These are phyloP conservation scores for Diddensiella caesifluorescens DNA, from an alignment of 805 yeast genomes.

Conservation along the genomic window DNA sequence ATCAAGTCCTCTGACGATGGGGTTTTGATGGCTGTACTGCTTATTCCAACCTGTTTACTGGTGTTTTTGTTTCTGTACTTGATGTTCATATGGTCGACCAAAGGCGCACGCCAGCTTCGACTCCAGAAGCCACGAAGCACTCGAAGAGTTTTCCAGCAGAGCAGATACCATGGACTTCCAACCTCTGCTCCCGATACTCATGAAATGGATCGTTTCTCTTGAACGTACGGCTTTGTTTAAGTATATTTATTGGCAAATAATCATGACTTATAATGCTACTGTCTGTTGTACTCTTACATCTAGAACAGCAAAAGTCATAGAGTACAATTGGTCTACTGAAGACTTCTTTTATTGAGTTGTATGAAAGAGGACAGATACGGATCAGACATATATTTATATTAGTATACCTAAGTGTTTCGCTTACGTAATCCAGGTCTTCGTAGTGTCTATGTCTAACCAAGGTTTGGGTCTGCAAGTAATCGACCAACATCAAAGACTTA, in stretches of 20 bases:
- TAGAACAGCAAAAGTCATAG: conserved; percentile 6
- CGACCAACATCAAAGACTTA: too few relatives aligned
- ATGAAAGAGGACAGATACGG: conserved; percentile 26
- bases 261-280: neutral
- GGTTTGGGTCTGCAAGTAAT: too few relatives aligned
- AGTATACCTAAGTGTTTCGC: neutral
- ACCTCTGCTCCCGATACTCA: neutral
- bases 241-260: neutral
- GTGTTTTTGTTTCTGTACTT: conserved; percentile 16
- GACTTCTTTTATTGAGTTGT: conserved; percentile 18
- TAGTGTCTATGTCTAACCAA: too few relatives aligned
- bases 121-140: conserved; percentile 4
- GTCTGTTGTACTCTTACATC: conserved; percentile 1
- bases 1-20: conserved; percentile 40
- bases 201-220: conserved; percentile 3
- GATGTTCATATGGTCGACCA: conserved; percentile 11
- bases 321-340: conserved; percentile 18
- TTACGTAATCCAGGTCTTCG: too few relatives aligned
- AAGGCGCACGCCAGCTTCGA: conserved; percentile 6
- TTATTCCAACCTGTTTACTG: conserved; percentile 19
- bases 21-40: conserved; percentile 20
- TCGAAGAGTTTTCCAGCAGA: conserved; percentile 1
- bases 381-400: conserved; percentile 13
- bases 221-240: neutral
- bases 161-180: conserved; percentile 1